phyloP scores from a whole-genome alignment of 2,329 filamentous ascomycete genomes.

The Claviceps humidiphila region DNA sequence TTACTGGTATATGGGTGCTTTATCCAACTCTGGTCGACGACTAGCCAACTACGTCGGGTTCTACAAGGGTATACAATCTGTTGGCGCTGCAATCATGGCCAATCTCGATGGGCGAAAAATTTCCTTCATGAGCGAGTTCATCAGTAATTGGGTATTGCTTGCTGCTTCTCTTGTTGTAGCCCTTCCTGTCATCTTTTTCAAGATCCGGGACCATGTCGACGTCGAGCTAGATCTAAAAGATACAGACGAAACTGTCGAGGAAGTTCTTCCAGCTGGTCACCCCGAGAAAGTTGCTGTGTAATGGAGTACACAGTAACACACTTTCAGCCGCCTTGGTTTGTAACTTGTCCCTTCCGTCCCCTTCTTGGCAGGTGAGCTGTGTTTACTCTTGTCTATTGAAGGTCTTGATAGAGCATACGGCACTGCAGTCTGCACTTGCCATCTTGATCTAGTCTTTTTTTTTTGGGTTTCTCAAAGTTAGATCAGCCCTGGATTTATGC shows the following conservation, averaged over 20 bases:
- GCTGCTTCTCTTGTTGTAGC: constrained; percentile 63
- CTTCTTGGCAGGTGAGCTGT: no score
- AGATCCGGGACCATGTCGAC: constrained; percentile 69
- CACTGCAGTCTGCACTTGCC: no score
- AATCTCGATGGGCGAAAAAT: constrained; percentile 21
- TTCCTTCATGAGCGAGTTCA: constrained; percentile 61
- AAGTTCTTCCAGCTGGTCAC: constrained; percentile 35
- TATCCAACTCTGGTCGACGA: constrained; percentile 86
- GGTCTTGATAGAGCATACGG: no score
- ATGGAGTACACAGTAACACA: no score
- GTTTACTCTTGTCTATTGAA: no score
- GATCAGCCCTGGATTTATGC: no score
- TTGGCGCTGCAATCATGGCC: constrained; percentile 45
- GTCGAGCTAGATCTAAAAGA: constrained; percentile 74
- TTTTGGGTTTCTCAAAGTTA: no score
- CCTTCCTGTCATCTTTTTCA: constrained; percentile 62
- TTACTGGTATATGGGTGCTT: constrained; percentile 92
- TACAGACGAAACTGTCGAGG: constrained; percentile 67
- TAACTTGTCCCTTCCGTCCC: not conserved
- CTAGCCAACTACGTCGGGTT: constrained; percentile 73
- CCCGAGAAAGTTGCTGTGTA: not conserved
- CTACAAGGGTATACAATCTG: constrained; percentile 73
- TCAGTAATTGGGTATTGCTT: constrained; percentile 58
- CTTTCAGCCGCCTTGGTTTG: not conserved
- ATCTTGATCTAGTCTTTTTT: no score